These are phyloP conservation scores for Sedum album DNA, from an alignment of 164 flowering plant species.

Conservation along the genomic window DNA sequence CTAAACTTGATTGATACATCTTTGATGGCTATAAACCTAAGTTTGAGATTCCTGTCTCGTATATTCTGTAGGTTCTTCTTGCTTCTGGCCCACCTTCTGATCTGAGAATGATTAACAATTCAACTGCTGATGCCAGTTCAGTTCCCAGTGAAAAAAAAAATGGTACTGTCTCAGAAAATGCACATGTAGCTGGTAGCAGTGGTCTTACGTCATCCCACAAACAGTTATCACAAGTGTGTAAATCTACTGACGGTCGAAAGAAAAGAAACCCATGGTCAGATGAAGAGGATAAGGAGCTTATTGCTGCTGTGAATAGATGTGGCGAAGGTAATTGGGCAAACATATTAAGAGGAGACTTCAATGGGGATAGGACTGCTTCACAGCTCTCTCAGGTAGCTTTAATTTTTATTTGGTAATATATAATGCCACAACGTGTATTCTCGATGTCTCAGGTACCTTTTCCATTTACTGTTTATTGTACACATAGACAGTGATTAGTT, in stretches of 20 bases:
- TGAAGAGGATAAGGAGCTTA: constrained; percentile 64
- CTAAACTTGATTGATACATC: neutral
- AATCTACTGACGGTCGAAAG: constrained; percentile 39
- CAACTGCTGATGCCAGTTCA: neutral
- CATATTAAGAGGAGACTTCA: constrained; percentile 63
- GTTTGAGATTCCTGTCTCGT: neutral
- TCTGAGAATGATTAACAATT: neutral
- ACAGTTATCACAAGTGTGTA: constrained; percentile 27
- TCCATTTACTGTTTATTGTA: neutral
- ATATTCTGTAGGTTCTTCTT: neutral
- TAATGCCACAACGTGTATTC: neutral
- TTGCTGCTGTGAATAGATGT: constrained; percentile 71
- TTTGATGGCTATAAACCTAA: neutral
- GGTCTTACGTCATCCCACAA: constrained; percentile 56
- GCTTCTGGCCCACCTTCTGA: neutral
- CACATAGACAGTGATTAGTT: neutral
- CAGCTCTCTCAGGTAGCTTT: constrained; percentile 73
- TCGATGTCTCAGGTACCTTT: neutral
- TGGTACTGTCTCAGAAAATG: neutral
- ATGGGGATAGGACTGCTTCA: constrained; percentile 68
- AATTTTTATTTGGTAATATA: neutral
- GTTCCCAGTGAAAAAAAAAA: neutral
- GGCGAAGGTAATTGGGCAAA: constrained; percentile 92
- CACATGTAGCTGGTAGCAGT: constrained; percentile 34
- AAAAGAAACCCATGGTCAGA: constrained; percentile 71